Percentiles rank a stretch among this genome's conserved stretches.
Conservation (phyloP, 768 basidiomycete species). For the Coprinellus micaceus region DNA sequence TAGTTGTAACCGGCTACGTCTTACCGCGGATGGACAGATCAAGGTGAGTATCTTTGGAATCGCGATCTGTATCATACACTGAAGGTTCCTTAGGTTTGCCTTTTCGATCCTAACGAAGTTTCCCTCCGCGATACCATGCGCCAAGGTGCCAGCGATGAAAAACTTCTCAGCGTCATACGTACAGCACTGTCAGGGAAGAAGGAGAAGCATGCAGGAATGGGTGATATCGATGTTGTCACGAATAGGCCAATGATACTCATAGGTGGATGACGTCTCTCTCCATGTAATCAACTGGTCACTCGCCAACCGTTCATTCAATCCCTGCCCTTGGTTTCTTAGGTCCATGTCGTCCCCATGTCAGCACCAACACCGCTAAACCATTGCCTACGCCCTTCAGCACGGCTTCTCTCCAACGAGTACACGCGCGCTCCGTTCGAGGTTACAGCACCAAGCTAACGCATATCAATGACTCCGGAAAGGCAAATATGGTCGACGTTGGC, state of each 20-base stretch:
- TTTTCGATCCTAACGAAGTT: slow-evolving; percentile 83
- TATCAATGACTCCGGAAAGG: slow-evolving; percentile 64
- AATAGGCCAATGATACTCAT: slow-evolving; percentile 92
- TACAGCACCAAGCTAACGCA: slow-evolving; percentile 52
- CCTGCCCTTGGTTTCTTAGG: neutral
- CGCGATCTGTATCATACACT: slow-evolving; percentile 1
- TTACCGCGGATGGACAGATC: slow-evolving; percentile 89
- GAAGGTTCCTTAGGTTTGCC: slow-evolving; percentile 59
- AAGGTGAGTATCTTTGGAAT: slow-evolving; percentile 46
- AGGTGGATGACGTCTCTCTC: slow-evolving; percentile 73
- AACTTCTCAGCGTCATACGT: slow-evolving; percentile 58
- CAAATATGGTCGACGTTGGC: slow-evolving; percentile 82
- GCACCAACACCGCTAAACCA: neutral
- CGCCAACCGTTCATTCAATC: neutral
- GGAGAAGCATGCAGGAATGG: slow-evolving; percentile 83
- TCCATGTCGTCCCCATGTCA: neutral
- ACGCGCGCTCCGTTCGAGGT: neutral
- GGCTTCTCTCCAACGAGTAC: neutral
- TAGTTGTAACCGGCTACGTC: slow-evolving; percentile 76
- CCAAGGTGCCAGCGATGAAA: slow-evolving; percentile 56
- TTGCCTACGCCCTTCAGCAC: neutral
- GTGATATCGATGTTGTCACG: slow-evolving; percentile 67
- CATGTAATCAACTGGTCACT: neutral
- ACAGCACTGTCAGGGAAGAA: slow-evolving; percentile 68
- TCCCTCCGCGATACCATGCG: slow-evolving; percentile 77